Percentiles rank a stretch among this genome's conserved stretches.
These are phyloP conservation scores for Pichia insulana DNA, from an alignment of 805 yeast genomes.

Conservation along the genomic window DNA sequence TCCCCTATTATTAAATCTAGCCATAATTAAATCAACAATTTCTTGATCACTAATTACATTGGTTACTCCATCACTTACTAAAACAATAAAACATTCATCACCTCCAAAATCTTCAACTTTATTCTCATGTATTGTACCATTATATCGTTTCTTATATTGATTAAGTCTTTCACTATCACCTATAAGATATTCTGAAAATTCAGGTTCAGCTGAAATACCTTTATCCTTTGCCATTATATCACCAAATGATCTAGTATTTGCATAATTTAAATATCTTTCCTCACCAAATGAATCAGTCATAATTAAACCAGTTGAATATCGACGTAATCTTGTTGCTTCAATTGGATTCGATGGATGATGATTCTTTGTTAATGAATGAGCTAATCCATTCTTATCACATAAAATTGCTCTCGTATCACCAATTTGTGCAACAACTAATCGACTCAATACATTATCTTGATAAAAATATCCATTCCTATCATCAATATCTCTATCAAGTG, in stretches of 20 bases:
- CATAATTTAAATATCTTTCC: constrained; percentile 66
- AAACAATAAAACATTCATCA: constrained; percentile 75
- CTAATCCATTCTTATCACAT: constrained; percentile 74
- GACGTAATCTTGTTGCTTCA: constrained; percentile 65
- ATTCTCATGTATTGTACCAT: constrained; percentile 14
- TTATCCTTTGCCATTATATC: constrained; percentile 70
- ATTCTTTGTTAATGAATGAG: constrained; percentile 65
- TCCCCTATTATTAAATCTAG: constrained; percentile 58
- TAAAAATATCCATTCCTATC: constrained; percentile 40
- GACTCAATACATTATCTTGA: constrained; percentile 56
- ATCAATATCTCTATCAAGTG: constrained; percentile 23
- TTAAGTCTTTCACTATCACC: constrained; percentile 47
- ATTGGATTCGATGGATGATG: constrained; percentile 84
- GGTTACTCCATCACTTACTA: constrained; percentile 84
- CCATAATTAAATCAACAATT: constrained; percentile 73
- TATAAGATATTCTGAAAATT: constrained; percentile 56
- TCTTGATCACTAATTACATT: constrained; percentile 82
- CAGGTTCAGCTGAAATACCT: constrained; percentile 93
- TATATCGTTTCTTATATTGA: constrained; percentile 20
- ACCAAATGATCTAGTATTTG: constrained; percentile 93
- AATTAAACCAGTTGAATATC: constrained; percentile 53
- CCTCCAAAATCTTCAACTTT: constrained; percentile 50
- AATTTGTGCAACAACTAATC: constrained; percentile 74
- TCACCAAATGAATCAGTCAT: constrained; percentile 92
- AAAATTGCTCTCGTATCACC: constrained; percentile 87